phyloP scores from a whole-genome alignment of 352 stramenopile species.

The Pythium utonaiense region DNA sequence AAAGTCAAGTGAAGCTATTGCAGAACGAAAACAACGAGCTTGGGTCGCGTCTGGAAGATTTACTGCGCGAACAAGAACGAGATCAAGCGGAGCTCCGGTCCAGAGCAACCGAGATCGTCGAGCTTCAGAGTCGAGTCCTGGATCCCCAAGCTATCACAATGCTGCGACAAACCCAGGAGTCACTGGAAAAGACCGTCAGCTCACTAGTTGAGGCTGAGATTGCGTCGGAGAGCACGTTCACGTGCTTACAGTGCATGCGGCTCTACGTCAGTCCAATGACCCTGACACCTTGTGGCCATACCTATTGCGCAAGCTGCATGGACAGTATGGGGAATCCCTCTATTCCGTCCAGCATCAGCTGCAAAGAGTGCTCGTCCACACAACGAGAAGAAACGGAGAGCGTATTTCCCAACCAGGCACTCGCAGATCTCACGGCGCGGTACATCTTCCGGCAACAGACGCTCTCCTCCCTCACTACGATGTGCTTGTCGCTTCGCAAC shows the following conservation, averaged over 20 bases:
- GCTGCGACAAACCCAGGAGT: conserved; percentile 56
- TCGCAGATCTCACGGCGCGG: conserved; percentile 65
- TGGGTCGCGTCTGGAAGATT: conserved; percentile 35
- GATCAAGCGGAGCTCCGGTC: conserved; percentile 37
- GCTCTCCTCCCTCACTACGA: conserved; percentile 54
- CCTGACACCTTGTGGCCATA: conserved; percentile 66
- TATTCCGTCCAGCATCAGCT: conserved; percentile 43
- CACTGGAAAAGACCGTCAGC: conserved; percentile 62
- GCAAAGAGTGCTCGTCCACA: conserved; percentile 40
- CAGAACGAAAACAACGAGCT: conserved; percentile 68
- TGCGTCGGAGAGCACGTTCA: conserved; percentile 73
- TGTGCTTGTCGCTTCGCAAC: conserved; percentile 66
- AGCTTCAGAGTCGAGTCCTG: conserved; percentile 44
- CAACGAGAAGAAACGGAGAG: conserved; percentile 33
- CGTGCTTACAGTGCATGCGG: conserved; percentile 69
- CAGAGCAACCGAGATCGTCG: conserved; percentile 39
- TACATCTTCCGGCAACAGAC: conserved; percentile 77
- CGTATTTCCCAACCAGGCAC: conserved; percentile 63
- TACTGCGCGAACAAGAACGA: conserved; percentile 41
- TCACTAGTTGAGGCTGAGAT: conserved; percentile 64
- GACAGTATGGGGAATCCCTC: conserved; percentile 32
- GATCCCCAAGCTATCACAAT: conserved; percentile 48
- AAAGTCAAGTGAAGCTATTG: conserved; percentile 57
- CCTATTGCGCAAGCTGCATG: conserved; percentile 60
- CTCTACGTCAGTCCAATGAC: conserved; percentile 65